A percentile compares a stretch with the other conserved stretches of the same genome.
Evolutionary conservation across 176 grass and related monocot genomes (phyloP).

Genomic region (Rhynchospora breviuscula): DNA sequence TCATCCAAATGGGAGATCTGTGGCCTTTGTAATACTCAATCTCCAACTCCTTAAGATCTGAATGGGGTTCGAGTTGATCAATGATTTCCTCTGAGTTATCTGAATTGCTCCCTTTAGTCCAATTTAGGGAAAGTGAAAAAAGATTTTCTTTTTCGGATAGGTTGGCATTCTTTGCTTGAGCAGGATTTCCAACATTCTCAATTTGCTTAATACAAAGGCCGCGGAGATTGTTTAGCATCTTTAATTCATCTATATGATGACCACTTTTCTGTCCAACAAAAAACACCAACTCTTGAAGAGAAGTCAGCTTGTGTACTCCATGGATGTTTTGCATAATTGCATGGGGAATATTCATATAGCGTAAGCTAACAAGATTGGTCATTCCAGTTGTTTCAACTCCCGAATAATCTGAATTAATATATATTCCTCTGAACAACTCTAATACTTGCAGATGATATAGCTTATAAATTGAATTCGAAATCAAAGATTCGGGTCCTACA

Average conservation of each 20-base stretch:
- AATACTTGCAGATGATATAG: constrained; percentile 21
- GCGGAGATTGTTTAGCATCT: constrained; percentile 9
- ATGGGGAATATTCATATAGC: background rate
- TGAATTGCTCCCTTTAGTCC: background rate
- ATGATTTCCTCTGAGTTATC: background rate
- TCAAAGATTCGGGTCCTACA: background rate
- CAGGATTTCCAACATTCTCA: constrained; percentile 13
- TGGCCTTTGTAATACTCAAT: background rate
- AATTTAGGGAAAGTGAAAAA: background rate
- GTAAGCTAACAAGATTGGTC: background rate
- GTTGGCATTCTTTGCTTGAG: constrained; percentile 12
- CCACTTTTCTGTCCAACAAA: background rate
- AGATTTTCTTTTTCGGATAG: constrained; percentile 21
- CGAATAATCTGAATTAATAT: too few species aligned
- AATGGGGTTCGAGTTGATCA: background rate
- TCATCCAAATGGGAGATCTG: background rate
- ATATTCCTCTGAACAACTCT: background rate
- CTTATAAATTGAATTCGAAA: background rate
- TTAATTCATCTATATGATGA: constrained; percentile 12
- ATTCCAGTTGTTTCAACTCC: background rate
- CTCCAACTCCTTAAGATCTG: background rate
- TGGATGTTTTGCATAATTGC: background rate
- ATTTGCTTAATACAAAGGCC: background rate
- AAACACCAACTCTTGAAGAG: background rate
- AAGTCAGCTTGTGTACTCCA: background rate